Percentiles rank a stretch among this genome's conserved stretches.
phyloP scores from a whole-genome alignment of 139 green algal genomes.

The Chlorella sp. region DNA sequence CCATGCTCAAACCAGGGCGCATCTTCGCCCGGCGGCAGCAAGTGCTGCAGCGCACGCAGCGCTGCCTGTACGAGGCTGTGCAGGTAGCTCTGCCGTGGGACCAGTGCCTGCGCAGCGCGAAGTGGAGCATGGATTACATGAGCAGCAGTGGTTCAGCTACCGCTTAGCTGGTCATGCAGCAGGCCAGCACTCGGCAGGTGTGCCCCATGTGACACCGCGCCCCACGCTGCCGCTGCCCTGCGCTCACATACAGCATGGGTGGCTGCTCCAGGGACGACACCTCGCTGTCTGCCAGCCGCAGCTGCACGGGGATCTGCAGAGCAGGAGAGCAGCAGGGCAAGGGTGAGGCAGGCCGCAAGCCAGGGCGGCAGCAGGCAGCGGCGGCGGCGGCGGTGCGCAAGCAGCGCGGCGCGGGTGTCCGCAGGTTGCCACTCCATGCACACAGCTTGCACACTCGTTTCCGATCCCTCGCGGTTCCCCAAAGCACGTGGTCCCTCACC shows the following conservation, averaged over 20 bases:
- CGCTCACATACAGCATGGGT: slow-evolving; percentile 36
- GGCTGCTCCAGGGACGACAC: slow-evolving; percentile 34
- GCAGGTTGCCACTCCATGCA: too few relatives aligned
- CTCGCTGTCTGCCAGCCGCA: slow-evolving; percentile 44
- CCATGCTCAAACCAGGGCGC: slow-evolving; percentile 66
- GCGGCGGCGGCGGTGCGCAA: too few relatives aligned
- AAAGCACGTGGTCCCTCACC: not conserved
- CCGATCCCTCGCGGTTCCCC: not conserved
- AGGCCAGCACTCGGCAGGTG: too few relatives aligned
- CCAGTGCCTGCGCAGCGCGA: slow-evolving; percentile 41
- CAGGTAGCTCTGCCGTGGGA: slow-evolving; percentile 58
- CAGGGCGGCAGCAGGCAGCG: not conserved
- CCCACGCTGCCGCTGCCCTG: not conserved
- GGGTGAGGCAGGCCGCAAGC: not conserved
- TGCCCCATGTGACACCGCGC: too few relatives aligned
- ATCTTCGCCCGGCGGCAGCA: slow-evolving; percentile 52
- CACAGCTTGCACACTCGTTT: too few relatives aligned
- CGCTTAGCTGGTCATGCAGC: too few relatives aligned
- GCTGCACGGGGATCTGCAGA: slow-evolving; percentile 40
- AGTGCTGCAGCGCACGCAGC: slow-evolving; percentile 57
- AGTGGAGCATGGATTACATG: not conserved
- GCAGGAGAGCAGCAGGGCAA: not conserved
- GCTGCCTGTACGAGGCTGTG: slow-evolving; percentile 39
- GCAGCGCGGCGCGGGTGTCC: not conserved
- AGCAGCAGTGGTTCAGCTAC: too few relatives aligned